Evolutionary conservation across 768 basidiomycete species (phyloP).

Genomic region (Suillus alpinus): DNA sequence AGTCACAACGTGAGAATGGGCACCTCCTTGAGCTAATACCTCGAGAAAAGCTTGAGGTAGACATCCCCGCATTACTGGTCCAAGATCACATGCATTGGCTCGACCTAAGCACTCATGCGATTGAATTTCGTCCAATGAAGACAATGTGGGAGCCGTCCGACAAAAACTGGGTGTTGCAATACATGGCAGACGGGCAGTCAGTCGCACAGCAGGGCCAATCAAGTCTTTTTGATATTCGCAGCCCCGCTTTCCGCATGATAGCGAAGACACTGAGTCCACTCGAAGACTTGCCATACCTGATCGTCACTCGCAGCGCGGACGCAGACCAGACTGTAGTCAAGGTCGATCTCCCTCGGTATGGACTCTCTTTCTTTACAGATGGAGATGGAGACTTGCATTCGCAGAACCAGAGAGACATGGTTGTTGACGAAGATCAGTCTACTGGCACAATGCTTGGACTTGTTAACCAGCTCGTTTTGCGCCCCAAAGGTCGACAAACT

Average conservation of each 20-base stretch:
- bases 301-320: slow-evolving; percentile 10
- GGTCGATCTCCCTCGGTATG: slow-evolving; percentile 33
- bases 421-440: slow-evolving; percentile 36
- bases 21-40: slow-evolving; percentile 18
- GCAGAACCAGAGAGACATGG: slow-evolving; percentile 34
- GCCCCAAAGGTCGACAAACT: slow-evolving; percentile 15
- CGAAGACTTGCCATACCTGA: slow-evolving; percentile 13
- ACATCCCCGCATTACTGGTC: slow-evolving; percentile 19
- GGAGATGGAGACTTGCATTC: slow-evolving; percentile 30
- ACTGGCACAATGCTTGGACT: slow-evolving; percentile 42
- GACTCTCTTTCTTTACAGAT: slow-evolving; percentile 36
- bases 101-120: slow-evolving; percentile 5
- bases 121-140: slow-evolving; percentile 20
- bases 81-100: slow-evolving; percentile 23
- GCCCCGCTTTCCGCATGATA: slow-evolving; percentile 19
- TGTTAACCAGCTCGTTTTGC: slow-evolving; percentile 32
- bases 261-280: slow-evolving; percentile 11
- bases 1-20: background rate
- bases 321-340: slow-evolving; percentile 8
- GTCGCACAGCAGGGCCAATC: background rate
- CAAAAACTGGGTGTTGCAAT: slow-evolving; percentile 16
- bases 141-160: slow-evolving; percentile 15
- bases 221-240: slow-evolving; percentile 17
- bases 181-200: background rate
- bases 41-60: slow-evolving; percentile 9